Conservation (phyloP, 2,329 filamentous ascomycete species). For the Hypocrella siamensis region DNA sequence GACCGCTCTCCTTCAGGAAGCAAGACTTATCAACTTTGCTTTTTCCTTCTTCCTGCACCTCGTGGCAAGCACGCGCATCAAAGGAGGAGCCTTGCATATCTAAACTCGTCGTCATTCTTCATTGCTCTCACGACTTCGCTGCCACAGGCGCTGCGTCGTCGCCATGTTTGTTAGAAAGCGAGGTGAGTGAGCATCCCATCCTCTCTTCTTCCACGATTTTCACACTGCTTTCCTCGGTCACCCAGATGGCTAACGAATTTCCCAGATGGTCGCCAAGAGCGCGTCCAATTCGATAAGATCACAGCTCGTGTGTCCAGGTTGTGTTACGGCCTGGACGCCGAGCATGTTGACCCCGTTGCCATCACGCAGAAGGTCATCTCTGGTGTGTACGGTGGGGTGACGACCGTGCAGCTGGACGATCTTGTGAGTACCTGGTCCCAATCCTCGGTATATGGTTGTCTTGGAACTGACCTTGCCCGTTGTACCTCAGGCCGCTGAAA, state of each 20-base stretch:
- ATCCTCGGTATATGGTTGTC: not conserved
- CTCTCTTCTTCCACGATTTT: constrained; percentile 1
- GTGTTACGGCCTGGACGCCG: constrained; percentile 92
- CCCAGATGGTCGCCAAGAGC: constrained; percentile 95
- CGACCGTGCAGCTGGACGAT: constrained; percentile 90
- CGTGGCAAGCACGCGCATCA: too few species aligned
- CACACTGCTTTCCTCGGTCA: not conserved
- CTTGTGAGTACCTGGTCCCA: constrained; percentile 47
- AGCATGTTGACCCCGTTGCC: constrained; percentile 89
- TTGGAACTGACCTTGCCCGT: constrained; percentile 1
- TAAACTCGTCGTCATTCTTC: constrained; percentile 7
- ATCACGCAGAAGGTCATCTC: constrained; percentile 99
- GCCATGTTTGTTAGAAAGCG: constrained; percentile 49
- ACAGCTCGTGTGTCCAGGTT: constrained; percentile 93
- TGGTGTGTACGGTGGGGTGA: constrained; percentile 96
- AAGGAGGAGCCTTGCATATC: too few species aligned
- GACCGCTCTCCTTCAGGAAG: too few species aligned
- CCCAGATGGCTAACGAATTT: constrained; percentile 11
- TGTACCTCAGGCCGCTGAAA: constrained; percentile 80
- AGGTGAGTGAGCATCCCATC: constrained; percentile 26
- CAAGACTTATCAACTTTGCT: too few species aligned
- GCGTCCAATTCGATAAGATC: constrained; percentile 99
- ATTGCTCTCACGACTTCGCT: constrained; percentile 8
- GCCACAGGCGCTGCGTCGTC: constrained; percentile 11
- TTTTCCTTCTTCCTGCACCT: too few species aligned